Base-by-base conservation (phyloP, 306 rosid species). In the Inga leiocalycina region DNA sequence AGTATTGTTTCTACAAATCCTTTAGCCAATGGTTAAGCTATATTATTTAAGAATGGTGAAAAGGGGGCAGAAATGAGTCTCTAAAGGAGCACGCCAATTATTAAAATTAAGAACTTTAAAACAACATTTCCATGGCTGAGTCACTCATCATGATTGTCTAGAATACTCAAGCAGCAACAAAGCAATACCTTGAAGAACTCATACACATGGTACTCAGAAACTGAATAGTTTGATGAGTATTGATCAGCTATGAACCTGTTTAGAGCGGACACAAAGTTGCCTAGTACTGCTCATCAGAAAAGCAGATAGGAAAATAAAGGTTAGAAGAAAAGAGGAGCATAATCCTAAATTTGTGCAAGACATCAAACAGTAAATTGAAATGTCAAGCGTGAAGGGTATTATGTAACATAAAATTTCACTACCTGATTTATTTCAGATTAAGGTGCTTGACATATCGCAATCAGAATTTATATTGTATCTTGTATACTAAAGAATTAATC, bases 141-240 rank as follows among this genome's bases (percentile, higher is more conserved):
- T 45, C 65, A 57, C 79, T 17, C 43, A 61, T 75, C 46, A 76
- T 46, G 52, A 66, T 82, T 77, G 68, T 37, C 52, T 5, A 51
- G 43, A 85, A 59, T 48, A 37, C 35, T 17, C 78, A 73, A 85
- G 57, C 65, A 68, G 70, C 37, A 67, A 74, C 24, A 74, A 84
- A n/a, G 79, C 35, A 64, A 77, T 92, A 95, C 98, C 98, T 88
- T 95, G 88, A 81, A 93, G 91, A 95, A 95, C 87, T 95, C 98
- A 32, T 95, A 95, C 76, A 95, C 98, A 62, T 92, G 91, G 83
- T 95, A 95, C 84, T 93, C 98, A 32, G 98, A 92, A 82, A 95
- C 93, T 32, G 98, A 89, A 86, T 91, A 90, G 37, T 88, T 82
- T 62, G 93, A 88, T 64, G 90, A 87, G 75, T 95, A 95, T 24